Conservation (phyloP, 345 rosid species). For the Boechera divaricarpa region DNA sequence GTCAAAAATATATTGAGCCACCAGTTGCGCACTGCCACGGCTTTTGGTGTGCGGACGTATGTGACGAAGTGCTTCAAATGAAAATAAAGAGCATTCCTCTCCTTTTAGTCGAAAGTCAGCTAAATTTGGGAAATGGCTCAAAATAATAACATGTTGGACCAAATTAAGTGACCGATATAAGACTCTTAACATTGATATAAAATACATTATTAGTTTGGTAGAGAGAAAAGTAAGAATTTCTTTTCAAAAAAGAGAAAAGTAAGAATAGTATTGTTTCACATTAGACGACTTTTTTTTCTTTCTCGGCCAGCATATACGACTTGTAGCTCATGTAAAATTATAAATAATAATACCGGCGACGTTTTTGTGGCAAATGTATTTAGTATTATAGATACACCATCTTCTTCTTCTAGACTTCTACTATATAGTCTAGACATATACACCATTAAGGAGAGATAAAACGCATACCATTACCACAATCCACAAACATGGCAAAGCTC, state of each 20-base stretch:
- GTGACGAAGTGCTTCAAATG: no score
- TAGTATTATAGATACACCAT: not conserved
- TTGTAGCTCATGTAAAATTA: not conserved
- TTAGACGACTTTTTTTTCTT: no score
- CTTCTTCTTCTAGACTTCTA: not conserved
- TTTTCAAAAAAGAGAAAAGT: no score
- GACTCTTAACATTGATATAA: no score
- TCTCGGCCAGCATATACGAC: not conserved
- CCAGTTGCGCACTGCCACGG: not conserved
- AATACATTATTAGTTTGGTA: no score
- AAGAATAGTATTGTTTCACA: no score
- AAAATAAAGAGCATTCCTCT: no score
- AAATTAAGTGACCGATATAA: no score
- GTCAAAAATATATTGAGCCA: not conserved
- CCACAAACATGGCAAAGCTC: constrained; percentile 37
- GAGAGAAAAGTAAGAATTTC: no score
- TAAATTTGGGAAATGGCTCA: not conserved
- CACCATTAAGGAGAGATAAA: constrained; percentile 7
- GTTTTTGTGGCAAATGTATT: not conserved
- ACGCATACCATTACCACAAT: not conserved
- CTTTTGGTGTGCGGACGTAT: no score
- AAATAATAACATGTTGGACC: not conserved
- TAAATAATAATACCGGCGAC: not conserved
- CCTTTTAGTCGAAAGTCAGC: not conserved
- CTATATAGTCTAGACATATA: not conserved